These are phyloP conservation scores for Kalmusia sp. DNA, from an alignment of 2,329 filamentous ascomycete species.

Conservation along the genomic window DNA sequence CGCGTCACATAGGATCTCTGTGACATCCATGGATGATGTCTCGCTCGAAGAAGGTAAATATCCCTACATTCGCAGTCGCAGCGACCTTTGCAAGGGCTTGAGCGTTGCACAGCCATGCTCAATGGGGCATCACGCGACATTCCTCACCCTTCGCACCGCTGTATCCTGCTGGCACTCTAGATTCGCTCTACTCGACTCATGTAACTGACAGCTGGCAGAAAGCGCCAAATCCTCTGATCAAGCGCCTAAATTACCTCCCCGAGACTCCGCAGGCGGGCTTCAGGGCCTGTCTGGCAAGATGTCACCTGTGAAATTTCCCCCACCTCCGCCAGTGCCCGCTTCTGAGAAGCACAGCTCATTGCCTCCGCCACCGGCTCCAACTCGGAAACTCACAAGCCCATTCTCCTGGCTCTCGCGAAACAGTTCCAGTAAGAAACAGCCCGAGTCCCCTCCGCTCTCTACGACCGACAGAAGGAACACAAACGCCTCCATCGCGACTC, in stretches of 20 bases:
- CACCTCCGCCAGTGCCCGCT: slow-evolving; percentile 44
- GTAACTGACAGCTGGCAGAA: slow-evolving; percentile 33
- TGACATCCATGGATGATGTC: slow-evolving; percentile 68
- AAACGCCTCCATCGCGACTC: slow-evolving; percentile 77
- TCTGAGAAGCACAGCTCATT: slow-evolving; percentile 37
- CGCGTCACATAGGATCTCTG: slow-evolving; percentile 62
- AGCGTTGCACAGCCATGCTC: slow-evolving; percentile 3
- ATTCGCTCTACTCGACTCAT: not conserved
- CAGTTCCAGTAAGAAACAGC: slow-evolving; percentile 64
- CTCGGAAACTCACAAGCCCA: slow-evolving; percentile 76
- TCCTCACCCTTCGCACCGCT: slow-evolving; percentile 2
- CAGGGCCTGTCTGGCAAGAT: slow-evolving; percentile 76
- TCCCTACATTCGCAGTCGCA: slow-evolving; percentile 5
- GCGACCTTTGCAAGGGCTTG: slow-evolving; percentile 16
- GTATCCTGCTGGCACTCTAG: not conserved
- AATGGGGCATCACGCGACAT: slow-evolving; percentile 10
- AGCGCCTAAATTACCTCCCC: slow-evolving; percentile 64
- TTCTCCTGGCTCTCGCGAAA: slow-evolving; percentile 46
- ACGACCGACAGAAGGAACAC: slow-evolving; percentile 71
- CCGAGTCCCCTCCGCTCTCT: slow-evolving; percentile 64
- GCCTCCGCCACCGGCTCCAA: slow-evolving; percentile 49
- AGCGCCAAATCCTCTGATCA: slow-evolving; percentile 28
- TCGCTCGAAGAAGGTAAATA: slow-evolving; percentile 66
- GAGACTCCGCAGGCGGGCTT: slow-evolving; percentile 48
- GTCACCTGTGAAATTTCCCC: slow-evolving; percentile 65